Base-by-base conservation (phyloP, 2,329 filamentous ascomycete species). In the Chrysosporium queenslandicum region DNA sequence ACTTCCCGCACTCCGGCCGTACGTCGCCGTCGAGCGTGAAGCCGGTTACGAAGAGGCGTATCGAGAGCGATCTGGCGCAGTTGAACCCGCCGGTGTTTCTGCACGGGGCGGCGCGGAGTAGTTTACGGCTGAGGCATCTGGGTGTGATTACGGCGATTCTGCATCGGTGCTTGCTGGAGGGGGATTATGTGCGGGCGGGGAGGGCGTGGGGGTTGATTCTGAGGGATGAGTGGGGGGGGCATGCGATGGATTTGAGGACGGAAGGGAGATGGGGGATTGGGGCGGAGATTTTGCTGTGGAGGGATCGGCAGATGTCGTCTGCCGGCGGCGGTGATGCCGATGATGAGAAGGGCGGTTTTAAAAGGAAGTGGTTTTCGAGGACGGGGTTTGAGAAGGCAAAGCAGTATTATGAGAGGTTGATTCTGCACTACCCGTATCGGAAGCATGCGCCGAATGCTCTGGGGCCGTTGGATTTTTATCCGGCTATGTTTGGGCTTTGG, bases 201-300 rank as follows among this genome's bases (percentile, higher is more conserved):
- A 76, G 86, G 55, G 85, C 86, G 0, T 91, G 87, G 75, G 83
- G 81, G 1, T 70, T 94, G 58, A 74, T 95, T 29, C 65, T 89
- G 43, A 78, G 84, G 46, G 76, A 80, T 43, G 78, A 76, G 46
- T 71, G 82, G 21, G 63, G 69, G 53, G 81, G 80, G 2, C 66
- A 68, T 45, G 70, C 71, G 5, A 73, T 90, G 18, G 87, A 95
- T 64, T 66, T 91, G 45, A 79, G 88, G 36, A 74, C 73, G 18
- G 77, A 83, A 61, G 78, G 80, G 32, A 77, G 85, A 58, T 96
- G 90, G 91, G 83, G 83, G 12, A 77, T 95, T 41, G 89, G 87
- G 0, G 87, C 87, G 1, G 90, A 95, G 68, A 79, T 96, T 18
- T 70, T 95, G 52, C 81, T 94, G 70, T 79, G 85, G 14, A 68